phyloP scores from a whole-genome alignment of 805 yeast species.

The Clavispora carvajalis region DNA sequence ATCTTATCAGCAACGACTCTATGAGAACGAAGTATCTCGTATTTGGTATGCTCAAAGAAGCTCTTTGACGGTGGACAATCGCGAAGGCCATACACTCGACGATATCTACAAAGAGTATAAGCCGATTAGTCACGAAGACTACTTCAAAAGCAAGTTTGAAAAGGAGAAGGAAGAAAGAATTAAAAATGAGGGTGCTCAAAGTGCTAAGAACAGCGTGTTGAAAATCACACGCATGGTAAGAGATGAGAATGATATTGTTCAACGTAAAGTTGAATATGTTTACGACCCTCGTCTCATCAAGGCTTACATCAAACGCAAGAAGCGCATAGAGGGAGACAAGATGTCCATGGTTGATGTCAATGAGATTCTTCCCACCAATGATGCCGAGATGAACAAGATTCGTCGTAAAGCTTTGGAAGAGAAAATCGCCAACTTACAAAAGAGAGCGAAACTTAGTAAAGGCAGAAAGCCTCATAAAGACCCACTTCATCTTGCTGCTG shows the following conservation, averaged over 20 bases:
- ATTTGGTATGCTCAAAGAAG: conserved; percentile 86
- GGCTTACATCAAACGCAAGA: conserved; percentile 72
- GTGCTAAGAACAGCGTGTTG: conserved; percentile 22
- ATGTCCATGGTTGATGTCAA: conserved; percentile 61
- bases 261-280: conserved; percentile 70
- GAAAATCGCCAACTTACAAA: conserved; percentile 76
- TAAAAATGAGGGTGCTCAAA: conserved; percentile 22
- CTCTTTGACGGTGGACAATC: conserved; percentile 39
- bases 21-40: conserved; percentile 81
- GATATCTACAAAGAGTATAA: conserved; percentile 34
- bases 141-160: conserved; percentile 28
- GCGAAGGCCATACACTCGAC: conserved; percentile 35
- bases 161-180: conserved; percentile 30
- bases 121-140: conserved; percentile 29
- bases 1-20: conserved; percentile 73
- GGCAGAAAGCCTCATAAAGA: conserved; percentile 31
- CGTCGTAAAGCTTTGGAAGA: conserved; percentile 74
- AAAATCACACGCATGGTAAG: conserved; percentile 70
- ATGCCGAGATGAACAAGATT: conserved; percentile 75
- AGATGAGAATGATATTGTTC: conserved; percentile 82
- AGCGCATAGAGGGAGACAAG: conserved; percentile 52
- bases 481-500: conserved; percentile 35
- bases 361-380: conserved; percentile 71
- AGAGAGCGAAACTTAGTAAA: conserved; percentile 56
- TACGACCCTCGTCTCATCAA: conserved; percentile 83